Percentiles rank a stretch among this genome's conserved stretches.
Conservation (phyloP, 148 eudicot species). For the Cornus florida region DNA sequence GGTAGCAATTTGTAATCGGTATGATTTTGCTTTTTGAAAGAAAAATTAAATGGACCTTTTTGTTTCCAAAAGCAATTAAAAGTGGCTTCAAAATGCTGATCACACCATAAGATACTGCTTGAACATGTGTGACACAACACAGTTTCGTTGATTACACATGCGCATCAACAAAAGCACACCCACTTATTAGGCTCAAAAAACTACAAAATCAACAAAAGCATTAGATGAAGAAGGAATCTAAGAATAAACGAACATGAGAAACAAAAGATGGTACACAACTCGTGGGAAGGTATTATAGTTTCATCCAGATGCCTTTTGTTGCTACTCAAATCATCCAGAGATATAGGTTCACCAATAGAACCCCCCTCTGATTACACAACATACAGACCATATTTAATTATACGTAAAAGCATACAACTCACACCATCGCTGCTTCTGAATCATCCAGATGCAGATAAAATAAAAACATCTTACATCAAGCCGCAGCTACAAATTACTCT, state of each 20-base stretch:
- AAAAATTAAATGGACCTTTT: no score
- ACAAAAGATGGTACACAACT: neutral
- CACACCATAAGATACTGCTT: no score
- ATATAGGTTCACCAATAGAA: neutral
- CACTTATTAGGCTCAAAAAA: no score
- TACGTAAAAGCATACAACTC: neutral
- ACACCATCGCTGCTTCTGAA: no score
- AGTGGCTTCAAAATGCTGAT: no score
- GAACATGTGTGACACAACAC: neutral
- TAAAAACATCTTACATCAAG: no score
- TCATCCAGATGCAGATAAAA: neutral
- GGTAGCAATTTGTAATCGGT: no score
- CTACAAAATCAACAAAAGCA: neutral
- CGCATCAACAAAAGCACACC: neutral
- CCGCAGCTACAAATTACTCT: constrained; percentile 19
- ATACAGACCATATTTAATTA: neutral
- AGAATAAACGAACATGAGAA: neutral
- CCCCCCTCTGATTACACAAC: neutral
- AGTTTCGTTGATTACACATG: neutral
- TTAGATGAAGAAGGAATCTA: neutral
- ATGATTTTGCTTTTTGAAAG: no score
- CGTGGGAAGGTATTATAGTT: neutral
- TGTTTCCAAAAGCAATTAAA: no score
- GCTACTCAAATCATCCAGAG: neutral
- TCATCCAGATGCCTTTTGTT: neutral